phyloP scores from a whole-genome alignment of 2,329 filamentous ascomycete genomes.

The Magnaporthiopsis rhizophila region DNA sequence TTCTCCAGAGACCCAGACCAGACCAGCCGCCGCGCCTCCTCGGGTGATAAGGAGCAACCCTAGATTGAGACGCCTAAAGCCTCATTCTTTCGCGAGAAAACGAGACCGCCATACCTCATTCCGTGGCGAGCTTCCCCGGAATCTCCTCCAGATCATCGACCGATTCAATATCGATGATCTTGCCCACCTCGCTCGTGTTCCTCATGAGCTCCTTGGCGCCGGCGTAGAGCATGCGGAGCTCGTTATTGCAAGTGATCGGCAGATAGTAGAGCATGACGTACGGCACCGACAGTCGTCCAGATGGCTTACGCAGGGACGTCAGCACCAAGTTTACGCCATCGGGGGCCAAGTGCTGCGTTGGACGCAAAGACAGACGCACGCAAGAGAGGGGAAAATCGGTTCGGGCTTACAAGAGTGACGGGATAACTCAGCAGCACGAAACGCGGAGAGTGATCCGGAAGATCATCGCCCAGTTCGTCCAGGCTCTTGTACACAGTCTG shows the following conservation, averaged over 20 bases:
- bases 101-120: constrained; percentile 7
- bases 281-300: constrained; percentile 77
- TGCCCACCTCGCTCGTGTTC: constrained; percentile 83
- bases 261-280: constrained; percentile 96
- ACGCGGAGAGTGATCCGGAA: constrained; percentile 85
- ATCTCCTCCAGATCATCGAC: constrained; percentile 78
- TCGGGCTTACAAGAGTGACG: constrained; percentile 61
- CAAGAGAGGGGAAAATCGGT: neutral
- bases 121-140: constrained; percentile 50
- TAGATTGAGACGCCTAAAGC: neutral
- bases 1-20: neutral
- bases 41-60: constrained; percentile 2
- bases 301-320: constrained; percentile 45
- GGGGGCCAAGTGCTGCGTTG: neutral
- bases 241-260: constrained; percentile 81
- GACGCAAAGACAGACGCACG: neutral
- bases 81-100: neutral
- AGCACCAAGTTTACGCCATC: neutral
- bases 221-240: constrained; percentile 88
- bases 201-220: constrained; percentile 94
- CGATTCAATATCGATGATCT: constrained; percentile 75
- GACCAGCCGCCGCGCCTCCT: neutral
- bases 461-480: constrained; percentile 73
- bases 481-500: constrained; percentile 72
- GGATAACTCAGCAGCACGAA: constrained; percentile 90